phyloP scores from a whole-genome alignment of 1,139 yeast genomes.

The Geotrichum aggregatum region DNA sequence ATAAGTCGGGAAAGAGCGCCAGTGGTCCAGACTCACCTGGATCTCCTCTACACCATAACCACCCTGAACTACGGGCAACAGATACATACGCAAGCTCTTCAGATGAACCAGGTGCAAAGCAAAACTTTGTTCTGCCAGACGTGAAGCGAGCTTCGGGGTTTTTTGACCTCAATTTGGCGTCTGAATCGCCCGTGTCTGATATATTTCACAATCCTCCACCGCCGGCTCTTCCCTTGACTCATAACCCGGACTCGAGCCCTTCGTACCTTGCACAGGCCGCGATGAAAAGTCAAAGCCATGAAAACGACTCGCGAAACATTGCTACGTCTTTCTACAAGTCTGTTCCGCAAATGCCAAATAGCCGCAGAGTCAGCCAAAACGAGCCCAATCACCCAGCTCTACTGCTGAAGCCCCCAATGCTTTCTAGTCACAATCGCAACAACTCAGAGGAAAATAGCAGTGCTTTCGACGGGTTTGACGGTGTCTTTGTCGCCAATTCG shows the following conservation, averaged over 20 bases:
- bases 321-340: constrained; percentile 10
- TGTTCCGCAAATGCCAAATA: constrained; percentile 5
- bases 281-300: constrained; percentile 1
- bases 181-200: not conserved
- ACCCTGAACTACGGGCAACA: not conserved
- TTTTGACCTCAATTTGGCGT: constrained; percentile 9
- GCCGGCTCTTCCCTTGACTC: not conserved
- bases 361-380: not conserved
- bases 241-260: constrained; percentile 8
- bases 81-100: not conserved
- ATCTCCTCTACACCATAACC: not conserved
- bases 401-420: constrained; percentile 15
- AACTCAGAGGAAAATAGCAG: constrained; percentile 1
- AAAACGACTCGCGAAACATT: not conserved
- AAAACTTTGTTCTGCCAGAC: not conserved
- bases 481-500: constrained; percentile 6
- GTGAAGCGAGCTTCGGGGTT: constrained; percentile 15
- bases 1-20: not conserved
- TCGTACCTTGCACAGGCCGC: constrained; percentile 7
- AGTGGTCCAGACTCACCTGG: not conserved
- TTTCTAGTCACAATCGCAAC: constrained; percentile 4
- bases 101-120: not conserved
- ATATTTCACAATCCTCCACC: constrained; percentile 5
- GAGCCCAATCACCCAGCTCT: not conserved
- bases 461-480: constrained; percentile 16